phyloP scores from a whole-genome alignment of 2,329 filamentous ascomycete genomes.

The Xylariaceae sp. region DNA sequence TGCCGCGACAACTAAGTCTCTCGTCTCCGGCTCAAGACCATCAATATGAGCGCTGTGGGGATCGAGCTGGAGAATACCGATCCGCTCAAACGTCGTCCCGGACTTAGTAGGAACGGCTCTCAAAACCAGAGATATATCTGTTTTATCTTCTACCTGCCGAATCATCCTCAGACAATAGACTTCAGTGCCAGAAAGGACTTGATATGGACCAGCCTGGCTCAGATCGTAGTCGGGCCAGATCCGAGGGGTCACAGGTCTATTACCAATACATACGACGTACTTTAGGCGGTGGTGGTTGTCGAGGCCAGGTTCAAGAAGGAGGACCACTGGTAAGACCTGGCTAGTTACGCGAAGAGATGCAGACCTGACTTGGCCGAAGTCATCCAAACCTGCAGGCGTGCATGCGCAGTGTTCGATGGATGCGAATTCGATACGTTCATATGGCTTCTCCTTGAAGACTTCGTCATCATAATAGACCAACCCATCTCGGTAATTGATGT shows the following conservation, averaged over 20 bases:
- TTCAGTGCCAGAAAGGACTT: background rate
- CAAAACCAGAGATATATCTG: background rate
- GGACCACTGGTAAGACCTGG: background rate
- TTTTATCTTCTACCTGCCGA: background rate
- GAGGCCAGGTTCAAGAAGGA: background rate
- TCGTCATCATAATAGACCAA: background rate
- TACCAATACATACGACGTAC: background rate
- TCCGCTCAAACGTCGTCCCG: background rate
- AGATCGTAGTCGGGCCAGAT: background rate
- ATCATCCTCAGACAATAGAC: background rate
- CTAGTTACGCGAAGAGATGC: background rate
- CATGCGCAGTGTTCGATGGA: background rate
- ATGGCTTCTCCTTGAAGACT: background rate
- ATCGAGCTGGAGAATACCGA: background rate
- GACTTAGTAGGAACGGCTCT: background rate
- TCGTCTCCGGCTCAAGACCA: background rate
- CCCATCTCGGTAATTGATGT: conserved; percentile 5
- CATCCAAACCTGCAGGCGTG: background rate
- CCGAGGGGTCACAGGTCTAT: background rate
- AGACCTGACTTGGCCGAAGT: conserved; percentile 1
- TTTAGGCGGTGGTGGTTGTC: background rate
- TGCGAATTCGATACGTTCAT: background rate
- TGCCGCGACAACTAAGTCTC: background rate
- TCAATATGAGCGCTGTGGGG: background rate
- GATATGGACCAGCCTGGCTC: background rate